A percentile compares a stretch with the other conserved stretches of the same genome.
Conservation (phyloP, 139 green algal genomes). For the Chlorella sorokiniana region DNA sequence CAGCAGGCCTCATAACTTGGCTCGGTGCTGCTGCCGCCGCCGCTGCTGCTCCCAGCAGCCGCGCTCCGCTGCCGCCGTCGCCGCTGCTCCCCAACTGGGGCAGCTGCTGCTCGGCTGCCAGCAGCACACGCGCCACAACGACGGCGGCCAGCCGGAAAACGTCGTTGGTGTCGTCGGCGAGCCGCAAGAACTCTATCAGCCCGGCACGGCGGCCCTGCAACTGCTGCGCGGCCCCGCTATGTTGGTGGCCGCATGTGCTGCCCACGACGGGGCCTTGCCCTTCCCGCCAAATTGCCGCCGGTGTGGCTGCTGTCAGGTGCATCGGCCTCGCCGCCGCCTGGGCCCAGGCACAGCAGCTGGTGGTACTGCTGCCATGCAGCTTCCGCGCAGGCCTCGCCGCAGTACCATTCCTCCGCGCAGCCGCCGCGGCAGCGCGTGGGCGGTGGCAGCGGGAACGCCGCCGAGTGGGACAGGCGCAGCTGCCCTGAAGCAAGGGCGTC, state of each 20-base stretch:
- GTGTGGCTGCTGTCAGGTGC: background rate
- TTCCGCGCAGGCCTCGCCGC: slow-evolving; percentile 52
- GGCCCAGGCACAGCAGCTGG: slow-evolving; percentile 58
- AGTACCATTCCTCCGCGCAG: slow-evolving; percentile 61
- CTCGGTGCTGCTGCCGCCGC: slow-evolving; percentile 15
- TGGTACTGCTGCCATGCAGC: slow-evolving; percentile 62
- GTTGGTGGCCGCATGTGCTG: slow-evolving; percentile 3
- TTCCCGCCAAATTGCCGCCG: slow-evolving; percentile 29
- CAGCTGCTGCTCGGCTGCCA: slow-evolving; percentile 36
- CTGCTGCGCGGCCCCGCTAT: slow-evolving; percentile 6
- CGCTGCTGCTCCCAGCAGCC: background rate
- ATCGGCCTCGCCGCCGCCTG: background rate
- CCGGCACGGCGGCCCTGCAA: slow-evolving; percentile 33
- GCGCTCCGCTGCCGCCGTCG: background rate
- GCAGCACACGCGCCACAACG: slow-evolving; percentile 41
- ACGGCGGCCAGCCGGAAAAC: slow-evolving; percentile 73
- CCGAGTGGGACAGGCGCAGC: background rate
- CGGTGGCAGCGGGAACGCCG: background rate
- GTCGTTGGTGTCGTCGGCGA: slow-evolving; percentile 75
- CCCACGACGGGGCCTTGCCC: background rate
- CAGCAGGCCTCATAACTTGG: background rate
- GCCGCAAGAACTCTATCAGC: slow-evolving; percentile 58
- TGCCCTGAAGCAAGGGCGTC: background rate
- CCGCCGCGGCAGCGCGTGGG: slow-evolving; percentile 38
- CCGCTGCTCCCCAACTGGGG: background rate